Conservation (phyloP, 805 yeast genomes). For the Kodamaea restingae region DNA sequence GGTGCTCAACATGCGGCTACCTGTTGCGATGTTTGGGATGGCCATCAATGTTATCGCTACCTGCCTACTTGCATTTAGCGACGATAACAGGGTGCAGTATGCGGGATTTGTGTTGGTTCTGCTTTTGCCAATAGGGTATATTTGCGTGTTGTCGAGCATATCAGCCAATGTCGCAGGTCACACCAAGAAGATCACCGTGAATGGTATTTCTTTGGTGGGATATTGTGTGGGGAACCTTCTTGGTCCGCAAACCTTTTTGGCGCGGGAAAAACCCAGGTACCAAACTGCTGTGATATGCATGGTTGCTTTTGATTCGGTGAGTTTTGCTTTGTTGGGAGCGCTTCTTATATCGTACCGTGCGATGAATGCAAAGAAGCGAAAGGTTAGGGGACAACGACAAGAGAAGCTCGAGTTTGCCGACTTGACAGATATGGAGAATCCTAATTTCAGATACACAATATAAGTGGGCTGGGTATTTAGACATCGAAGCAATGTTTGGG, state of each 20-base stretch:
- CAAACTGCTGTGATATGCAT: conserved; percentile 39
- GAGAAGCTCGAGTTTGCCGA: conserved; percentile 51
- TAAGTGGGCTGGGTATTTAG: too few species aligned
- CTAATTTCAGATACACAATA: conserved; percentile 43
- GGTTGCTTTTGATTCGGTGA: conserved; percentile 28
- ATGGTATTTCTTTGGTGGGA: conserved; percentile 43
- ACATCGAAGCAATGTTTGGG: too few species aligned
- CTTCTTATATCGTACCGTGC: conserved; percentile 23
- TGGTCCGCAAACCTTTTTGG: conserved; percentile 51
- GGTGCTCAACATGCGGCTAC: conserved; percentile 24
- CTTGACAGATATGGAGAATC: conserved; percentile 52
- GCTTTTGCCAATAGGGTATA: conserved; percentile 26
- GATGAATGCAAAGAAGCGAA: conserved; percentile 40
- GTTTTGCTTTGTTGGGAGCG: conserved; percentile 22
- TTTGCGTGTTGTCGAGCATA: conserved; percentile 31
- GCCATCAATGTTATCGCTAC: conserved; percentile 20
- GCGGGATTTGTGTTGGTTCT: conserved; percentile 32
- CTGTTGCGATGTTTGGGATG: conserved; percentile 22
- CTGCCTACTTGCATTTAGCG: conserved; percentile 43
- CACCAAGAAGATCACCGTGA: conserved; percentile 50
- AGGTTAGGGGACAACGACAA: conserved; percentile 20
- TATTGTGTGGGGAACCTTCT: conserved; percentile 52
- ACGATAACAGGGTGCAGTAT: conserved; percentile 16
- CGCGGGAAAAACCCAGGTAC: conserved; percentile 42
- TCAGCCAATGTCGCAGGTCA: conserved; percentile 53